Base-by-base conservation (phyloP, 331 rosid genomes). In the Ulmus americana region DNA sequence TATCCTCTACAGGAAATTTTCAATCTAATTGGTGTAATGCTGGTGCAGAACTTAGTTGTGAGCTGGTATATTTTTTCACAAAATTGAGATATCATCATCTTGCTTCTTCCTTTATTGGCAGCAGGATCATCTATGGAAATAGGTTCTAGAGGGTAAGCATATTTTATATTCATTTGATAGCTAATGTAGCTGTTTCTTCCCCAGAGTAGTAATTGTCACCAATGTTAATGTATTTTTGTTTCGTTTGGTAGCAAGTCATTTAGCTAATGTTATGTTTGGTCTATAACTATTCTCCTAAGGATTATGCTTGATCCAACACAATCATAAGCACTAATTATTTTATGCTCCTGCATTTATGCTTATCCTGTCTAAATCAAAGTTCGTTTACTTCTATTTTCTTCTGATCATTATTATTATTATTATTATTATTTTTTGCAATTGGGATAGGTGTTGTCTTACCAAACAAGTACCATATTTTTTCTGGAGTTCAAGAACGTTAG, bases 101-200 rank as follows among this genome's bases (percentile, higher is more conserved):
- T 20, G 65, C 48, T 66, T 70, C 43, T 55, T 56, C 28, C 41
- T 4, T 59, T 38, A 10, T 73, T 78, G 56, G 22, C 75, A 78
- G 82, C 70, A 65, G 70, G 70, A 64, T 59, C 69, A 63, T 69
- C 59, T 42, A 90, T 85, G 95, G 86, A 90, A 67, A 77, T 84
- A 58, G 74, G 79, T 55, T 70, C 72, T 52, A 69, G 73, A 60
- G 81, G 89, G 97, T 85, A 61, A 74, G 70, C 51, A 40, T 68
- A 58, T 50, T 44, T 50, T 51, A 53, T 9, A 12, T 53, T 60
- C 45, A 3, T 1, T 67, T 8, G 28, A 51, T 41, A 18, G 55
- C 43, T 64, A 5, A 39, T 9, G 6, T 14, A 43, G 7, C 20
- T 45, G 15, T 45, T 39, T 53, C 57, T 43, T 51, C 3, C 20